Evolutionary conservation across 148 eudicot species (phyloP).

Genomic region (Linanthus parryae): DNA sequence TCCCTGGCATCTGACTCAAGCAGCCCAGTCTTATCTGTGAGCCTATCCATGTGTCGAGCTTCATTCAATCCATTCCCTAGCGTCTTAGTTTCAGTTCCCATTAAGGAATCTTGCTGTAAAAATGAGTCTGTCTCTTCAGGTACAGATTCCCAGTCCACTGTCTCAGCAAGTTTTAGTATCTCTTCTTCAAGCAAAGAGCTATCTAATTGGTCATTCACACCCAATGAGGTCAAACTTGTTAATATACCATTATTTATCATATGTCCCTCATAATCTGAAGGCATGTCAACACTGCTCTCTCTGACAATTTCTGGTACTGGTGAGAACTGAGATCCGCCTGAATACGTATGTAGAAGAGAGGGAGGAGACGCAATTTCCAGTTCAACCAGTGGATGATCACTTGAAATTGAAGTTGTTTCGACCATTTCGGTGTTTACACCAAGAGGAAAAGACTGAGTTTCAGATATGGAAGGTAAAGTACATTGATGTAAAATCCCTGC

Average conservation of each 20-base stretch:
- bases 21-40: conserved; percentile 73
- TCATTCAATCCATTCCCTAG: conserved; percentile 45
- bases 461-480: conserved; percentile 3
- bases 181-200: conserved; percentile 13
- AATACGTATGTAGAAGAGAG: too few relatives aligned
- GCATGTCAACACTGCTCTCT: too few relatives aligned
- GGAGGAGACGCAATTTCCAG: too few relatives aligned
- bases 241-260: too few relatives aligned
- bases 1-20: conserved; percentile 40
- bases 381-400: too few relatives aligned
- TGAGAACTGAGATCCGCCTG: too few relatives aligned
- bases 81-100: conserved; percentile 32
- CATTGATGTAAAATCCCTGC: conserved; percentile 10
- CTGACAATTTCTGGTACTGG: too few relatives aligned
- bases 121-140: conserved; percentile 29
- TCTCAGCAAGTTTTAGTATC: conserved; percentile 4
- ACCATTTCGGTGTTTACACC: neutral
- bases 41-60: conserved; percentile 47
- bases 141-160: conserved; percentile 36
- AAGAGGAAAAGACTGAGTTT: conserved; percentile 5
- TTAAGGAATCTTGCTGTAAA: conserved; percentile 23
- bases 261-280: too few relatives aligned
- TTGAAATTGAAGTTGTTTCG: conserved; percentile 1
- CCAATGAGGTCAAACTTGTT: too few relatives aligned
- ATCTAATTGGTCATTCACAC: conserved; percentile 16